Evolutionary conservation across 768 basidiomycete genomes (phyloP), one percentile per base, ranked within the genome.

Genomic region (Leccinum subtestaceum): DNA sequence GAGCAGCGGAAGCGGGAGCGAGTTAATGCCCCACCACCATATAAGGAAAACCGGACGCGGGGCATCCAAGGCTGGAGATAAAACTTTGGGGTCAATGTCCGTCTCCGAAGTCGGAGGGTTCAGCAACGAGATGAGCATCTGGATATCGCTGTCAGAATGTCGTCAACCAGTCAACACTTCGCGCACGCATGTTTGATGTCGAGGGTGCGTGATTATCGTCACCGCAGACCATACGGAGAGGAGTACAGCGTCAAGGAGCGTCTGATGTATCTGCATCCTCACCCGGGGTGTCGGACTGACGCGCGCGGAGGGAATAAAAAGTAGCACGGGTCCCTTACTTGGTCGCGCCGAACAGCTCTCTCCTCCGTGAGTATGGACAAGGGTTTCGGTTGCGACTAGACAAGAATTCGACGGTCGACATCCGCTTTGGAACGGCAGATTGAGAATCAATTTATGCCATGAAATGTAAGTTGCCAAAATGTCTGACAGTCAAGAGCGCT

Each of bases 351-450:
- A 92, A 68, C 56, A 95, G 74, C 71, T 93, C 92, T 9, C 67
- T 97, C 94, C 66, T 95, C 92, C 2, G 91, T 90, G 0, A 85
- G 89, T 45, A 95, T 94, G 15, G 85, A 81, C 38, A 95, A 77
- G 73, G 53, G 80, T 71, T 60, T 88, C 87, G 0, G 81, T 74
- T 1, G 84, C 79, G 77, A 12, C 70, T 76, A 1, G 86, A 87
- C 60, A 95, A 81, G 2, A 79, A 76, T 1, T 83, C 79, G 5
- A 91, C 78, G 36, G 84, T 85, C 1, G 80, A 78, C 34, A 86
- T 72, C 64, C 72, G 8, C 7, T 29, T 29, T 1, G 27, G 27
- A 27, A 27, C 1, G 27, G 4, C 7, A 31, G 29, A 9, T 31
- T 25, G 23, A 25, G 23, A 25, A 25, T 25, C 23, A 25, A 25